Evolutionary conservation across 2,329 filamentous ascomycete species (phyloP), one percentile per base, ranked within the genome.

Genomic region (Alternaria ventricosa): DNA sequence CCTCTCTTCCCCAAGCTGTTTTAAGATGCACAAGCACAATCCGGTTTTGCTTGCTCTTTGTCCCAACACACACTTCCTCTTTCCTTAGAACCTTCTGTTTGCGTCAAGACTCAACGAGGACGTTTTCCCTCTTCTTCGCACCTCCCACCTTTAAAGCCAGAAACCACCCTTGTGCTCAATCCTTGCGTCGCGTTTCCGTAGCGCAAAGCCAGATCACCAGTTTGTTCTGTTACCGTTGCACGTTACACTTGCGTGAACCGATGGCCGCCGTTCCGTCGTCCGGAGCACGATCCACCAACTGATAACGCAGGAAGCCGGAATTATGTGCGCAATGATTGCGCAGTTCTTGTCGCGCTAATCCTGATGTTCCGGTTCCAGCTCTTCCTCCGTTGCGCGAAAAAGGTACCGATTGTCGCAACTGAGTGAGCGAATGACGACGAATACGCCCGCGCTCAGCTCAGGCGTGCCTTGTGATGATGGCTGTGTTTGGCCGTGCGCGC

Each of bases 211-310:
- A 41, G 36, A 41, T 41, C 36, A 41, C 36, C 36, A 41, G n/a
- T 41, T 41, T 41, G 36, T 41, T 41, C 36, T 41, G 36, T 41
- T 41, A 41, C 45, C 22, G 55, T 51, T 53, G 36, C 36, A 41
- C 25, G 44, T 63, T 63, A 45, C 60, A 65, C 63, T 41, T 9
- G 56, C 56, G 56, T 49, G 51, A 45, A 53, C 22, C 36, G 36
- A 41, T 41, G 36, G n/a, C 33, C 30, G 28, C 30, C 30, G 49
- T 36, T 36, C 49, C 49, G 28, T 53, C 28, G 33, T 15, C 43
- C 43, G 22, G 36, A 54, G 54, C 51, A 49, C 56, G 49, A 55
- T 45, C 54, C 63, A 55, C 54, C 44, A 64, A 55, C 53, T 55
- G 51, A 57, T 46, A 54, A 51, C 33, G 53, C 46, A 57, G 56